Evolutionary conservation across 345 rosid genomes (phyloP).

Genomic region (Eucalyptus marginata): DNA sequence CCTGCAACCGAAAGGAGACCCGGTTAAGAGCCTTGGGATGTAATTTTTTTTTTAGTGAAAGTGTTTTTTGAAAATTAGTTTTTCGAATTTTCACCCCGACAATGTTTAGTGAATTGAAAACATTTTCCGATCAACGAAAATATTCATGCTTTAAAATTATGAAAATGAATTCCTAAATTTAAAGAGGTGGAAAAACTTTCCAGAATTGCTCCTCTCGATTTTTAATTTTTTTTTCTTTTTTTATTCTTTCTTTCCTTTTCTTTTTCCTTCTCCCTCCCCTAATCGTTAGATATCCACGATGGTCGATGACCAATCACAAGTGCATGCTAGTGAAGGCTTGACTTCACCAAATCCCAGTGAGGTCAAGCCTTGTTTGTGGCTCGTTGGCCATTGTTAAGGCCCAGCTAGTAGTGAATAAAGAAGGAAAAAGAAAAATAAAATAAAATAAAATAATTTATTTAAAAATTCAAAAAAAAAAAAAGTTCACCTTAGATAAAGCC

Average conservation of each 20-base stretch:
- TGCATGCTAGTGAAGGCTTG: not conserved
- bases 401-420: not conserved
- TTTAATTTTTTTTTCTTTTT: too few relatives aligned
- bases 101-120: not conserved
- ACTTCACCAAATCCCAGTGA: fast-evolving
- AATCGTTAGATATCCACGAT: too few relatives aligned
- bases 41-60: not conserved
- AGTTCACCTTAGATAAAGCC: too few relatives aligned
- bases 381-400: not conserved
- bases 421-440: too few relatives aligned
- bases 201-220: too few relatives aligned
- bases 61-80: not conserved
- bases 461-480: too few relatives aligned
- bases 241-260: too few relatives aligned
- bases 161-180: not conserved
- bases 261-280: not conserved
- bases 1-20: not conserved
- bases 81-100: not conserved
- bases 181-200: too few relatives aligned
- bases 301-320: fast-evolving
- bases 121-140: fast-evolving
- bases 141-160: not conserved
- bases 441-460: too few relatives aligned
- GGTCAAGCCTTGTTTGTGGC: not conserved
- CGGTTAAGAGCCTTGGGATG: not conserved